Base-by-base conservation (phyloP, 2,329 filamentous ascomycete species). In the Penicillium polonicum region DNA sequence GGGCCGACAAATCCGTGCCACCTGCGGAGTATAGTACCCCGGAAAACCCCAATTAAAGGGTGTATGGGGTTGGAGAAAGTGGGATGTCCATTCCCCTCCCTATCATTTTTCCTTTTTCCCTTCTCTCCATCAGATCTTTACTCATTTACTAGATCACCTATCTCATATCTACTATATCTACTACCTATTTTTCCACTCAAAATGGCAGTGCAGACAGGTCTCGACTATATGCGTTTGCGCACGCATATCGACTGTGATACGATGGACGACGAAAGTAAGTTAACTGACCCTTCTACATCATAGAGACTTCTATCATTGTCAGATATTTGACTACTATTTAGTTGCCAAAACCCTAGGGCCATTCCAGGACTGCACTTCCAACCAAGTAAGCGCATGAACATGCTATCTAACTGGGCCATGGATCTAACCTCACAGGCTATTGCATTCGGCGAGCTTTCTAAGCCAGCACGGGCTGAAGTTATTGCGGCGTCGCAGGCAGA, bases 361-460 rank as follows among this genome's bases (percentile, higher is more conserved):
- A 1, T 84, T 83, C 57, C 71, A 76, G 5, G 81, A 83, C 61
- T 83, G 80, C 59, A 84, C 82, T 21, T 83, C 81, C 1, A 83
- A 83, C 54, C 82, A 83, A 70, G 81, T 81, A 62, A 46, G 51
- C 25, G 33, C 19, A 23, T 23, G 29, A n/a, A 13, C 2, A 10
- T 29, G 15, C 13, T 15, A 15, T 21, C 4, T 25, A 19, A 17
- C 2, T 4, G 17, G 7, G 15, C 5, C 8, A 42, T 48, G 25
- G 33, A 39, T 9, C 19, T 55, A 19, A 41, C 2, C 6, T 25
- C 19, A 15, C 25, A 69, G 80, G 81, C 80, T 35, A 83, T 84
- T 59, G 79, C 80, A 35, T 80, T 77, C 58, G 68, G 69, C 48
- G 81, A 84, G 61, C 70, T 83, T 29, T 74, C 70, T 36, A 77